A percentile compares a stretch with the other conserved stretches of the same genome.
These are phyloP conservation scores for Solanum virginianum DNA, from an alignment of 257 asterid genomes.

Conservation along the genomic window DNA sequence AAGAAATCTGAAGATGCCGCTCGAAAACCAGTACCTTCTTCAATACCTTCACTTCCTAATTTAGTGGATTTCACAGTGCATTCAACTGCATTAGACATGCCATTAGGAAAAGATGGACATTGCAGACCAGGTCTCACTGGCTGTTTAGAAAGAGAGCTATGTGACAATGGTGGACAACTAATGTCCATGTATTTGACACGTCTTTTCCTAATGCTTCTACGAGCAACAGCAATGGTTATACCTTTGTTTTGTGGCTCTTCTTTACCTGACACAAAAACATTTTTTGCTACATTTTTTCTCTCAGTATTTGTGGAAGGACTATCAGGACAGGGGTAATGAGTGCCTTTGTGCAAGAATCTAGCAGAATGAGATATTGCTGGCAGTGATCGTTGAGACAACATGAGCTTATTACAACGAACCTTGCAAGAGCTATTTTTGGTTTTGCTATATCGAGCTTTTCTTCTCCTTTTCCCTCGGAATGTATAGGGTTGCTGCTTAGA, in stretches of 20 bases:
- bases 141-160: slow-evolving; percentile 10
- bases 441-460: slow-evolving; percentile 10
- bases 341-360: background rate
- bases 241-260: slow-evolving; percentile 6
- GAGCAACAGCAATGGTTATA: slow-evolving; percentile 23
- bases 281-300: slow-evolving; percentile 2
- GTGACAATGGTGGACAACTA: slow-evolving; percentile 18
- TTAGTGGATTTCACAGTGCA: slow-evolving; percentile 4
- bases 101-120: background rate
- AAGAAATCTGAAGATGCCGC: background rate
- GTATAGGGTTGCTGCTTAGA: background rate
- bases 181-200: slow-evolving; percentile 41
- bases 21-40: slow-evolving; percentile 1
- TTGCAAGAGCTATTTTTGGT: slow-evolving; percentile 6
- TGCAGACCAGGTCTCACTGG: slow-evolving; percentile 17
- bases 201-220: slow-evolving; percentile 61
- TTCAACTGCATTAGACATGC: slow-evolving; percentile 4
- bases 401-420: background rate
- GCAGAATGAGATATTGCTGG: slow-evolving; percentile 4
- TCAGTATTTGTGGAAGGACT: background rate
- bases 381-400: slow-evolving; percentile 1
- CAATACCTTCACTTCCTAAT: slow-evolving; percentile 6
- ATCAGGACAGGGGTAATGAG: background rate
- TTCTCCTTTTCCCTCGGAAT: slow-evolving; percentile 2
- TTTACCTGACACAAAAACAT: slow-evolving; percentile 13